Evolutionary conservation across 176 grass and related monocot genomes (phyloP), one percentile per base, ranked within the genome.

Genomic region (Avena insularis): DNA sequence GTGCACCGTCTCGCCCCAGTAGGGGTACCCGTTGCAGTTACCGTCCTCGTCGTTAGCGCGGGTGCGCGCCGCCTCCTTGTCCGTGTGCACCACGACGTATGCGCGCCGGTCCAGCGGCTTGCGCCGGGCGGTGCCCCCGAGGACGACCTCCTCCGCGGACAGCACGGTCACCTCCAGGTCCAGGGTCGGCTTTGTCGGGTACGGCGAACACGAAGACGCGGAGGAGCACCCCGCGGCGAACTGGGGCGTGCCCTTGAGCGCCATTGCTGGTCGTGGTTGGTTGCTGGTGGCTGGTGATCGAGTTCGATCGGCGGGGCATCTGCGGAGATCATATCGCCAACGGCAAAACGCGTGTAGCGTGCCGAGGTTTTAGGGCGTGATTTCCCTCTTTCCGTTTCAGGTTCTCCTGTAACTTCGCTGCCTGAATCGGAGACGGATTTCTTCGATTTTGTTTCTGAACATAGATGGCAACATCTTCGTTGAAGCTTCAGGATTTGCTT

Each of bases 21-120:
- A 47, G 14, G 91, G 93, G 79, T 87, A 88, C 17, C 91, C 88
- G 60, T 92, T 66, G 74, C 88, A 79, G 20, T 90, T 13, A 21
- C 43, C 55, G 77, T 84, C 48, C 73, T 76, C 85, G 46, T 55
- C 60, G 75, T 86, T 50, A 38, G 77, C 16, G 67, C 8, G 25
- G 19, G 93, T 95, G 83, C 35, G 27, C 27, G 56, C 73, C 19
- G 7, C 13, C 73, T 3, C 14, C 72, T 21, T 15, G 25, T 53
- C 75, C 50, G 27, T 19, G 75, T 3, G 50, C 75, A 76, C 73
- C 73, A 33, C 23, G 25, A 7, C 73, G 73, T 76, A 54, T 12
- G 48, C 73, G 48, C 25, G 14, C 13, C 49, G 49, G 48, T 31
- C 48, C 14, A 76, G 48, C 25, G 48, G 46, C 45, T 12, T 15